phyloP scores from a whole-genome alignment of 495 filamentous ascomycete genomes.

The Podospora fimiseda region DNA sequence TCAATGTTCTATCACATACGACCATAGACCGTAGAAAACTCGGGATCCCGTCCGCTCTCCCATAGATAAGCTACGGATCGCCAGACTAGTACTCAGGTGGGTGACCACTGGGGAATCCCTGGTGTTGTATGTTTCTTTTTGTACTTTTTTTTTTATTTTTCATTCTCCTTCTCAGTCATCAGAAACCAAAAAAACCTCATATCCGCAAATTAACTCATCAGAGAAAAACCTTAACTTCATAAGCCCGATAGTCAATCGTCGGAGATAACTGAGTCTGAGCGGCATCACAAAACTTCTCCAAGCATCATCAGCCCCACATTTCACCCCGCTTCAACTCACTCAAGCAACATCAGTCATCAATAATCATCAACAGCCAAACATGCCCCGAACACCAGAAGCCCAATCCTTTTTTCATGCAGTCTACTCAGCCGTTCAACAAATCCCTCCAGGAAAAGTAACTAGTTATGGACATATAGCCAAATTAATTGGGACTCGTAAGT shows the following conservation, averaged over 20 bases:
- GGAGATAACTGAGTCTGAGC: no score
- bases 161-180: no score
- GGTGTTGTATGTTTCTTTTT: not conserved
- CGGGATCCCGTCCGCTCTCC: slow-evolving; percentile 50
- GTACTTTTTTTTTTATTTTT: no score
- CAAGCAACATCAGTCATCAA: no score
- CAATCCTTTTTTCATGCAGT: slow-evolving; percentile 78
- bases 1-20: not conserved
- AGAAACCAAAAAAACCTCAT: no score
- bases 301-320: no score
- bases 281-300: no score
- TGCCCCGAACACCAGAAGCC: slow-evolving; percentile 78
- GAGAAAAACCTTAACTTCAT: no score
- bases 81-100: not conserved
- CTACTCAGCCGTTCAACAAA: slow-evolving; percentile 75
- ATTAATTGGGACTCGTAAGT: slow-evolving; percentile 72
- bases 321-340: no score
- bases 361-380: slow-evolving; percentile 22
- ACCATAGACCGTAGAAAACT: slow-evolving; percentile 14
- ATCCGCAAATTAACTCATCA: no score
- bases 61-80: slow-evolving; percentile 31
- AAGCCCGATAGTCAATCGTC: no score
- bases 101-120: not conserved
- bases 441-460: slow-evolving; percentile 76
- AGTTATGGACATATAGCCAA: slow-evolving; percentile 84